Percentiles rank a stretch among this genome's conserved stretches.
These are phyloP conservation scores for Penicillium concentricum DNA, from an alignment of 2,329 filamentous ascomycete species.

Conservation along the genomic window DNA sequence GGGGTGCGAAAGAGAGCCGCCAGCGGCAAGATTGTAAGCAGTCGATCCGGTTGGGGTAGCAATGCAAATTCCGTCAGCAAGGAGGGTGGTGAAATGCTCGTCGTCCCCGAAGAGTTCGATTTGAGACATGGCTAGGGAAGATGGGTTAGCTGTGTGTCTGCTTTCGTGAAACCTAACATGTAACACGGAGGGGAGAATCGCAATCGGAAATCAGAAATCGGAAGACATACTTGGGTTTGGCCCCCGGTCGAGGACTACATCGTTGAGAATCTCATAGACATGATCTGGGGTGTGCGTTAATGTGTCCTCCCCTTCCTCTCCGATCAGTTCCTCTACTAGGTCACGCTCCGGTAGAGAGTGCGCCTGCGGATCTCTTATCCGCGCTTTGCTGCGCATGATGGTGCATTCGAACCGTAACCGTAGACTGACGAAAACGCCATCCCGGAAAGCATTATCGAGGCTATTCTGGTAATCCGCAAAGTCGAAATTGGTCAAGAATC, in stretches of 20 bases:
- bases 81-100: constrained; percentile 89
- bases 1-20: constrained; percentile 91
- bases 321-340: constrained; percentile 85
- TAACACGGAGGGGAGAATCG: background rate
- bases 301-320: constrained; percentile 78
- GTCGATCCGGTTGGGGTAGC: constrained; percentile 93
- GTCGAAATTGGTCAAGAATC: constrained; percentile 96
- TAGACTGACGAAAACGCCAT: constrained; percentile 85
- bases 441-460: constrained; percentile 68
- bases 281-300: constrained; percentile 81
- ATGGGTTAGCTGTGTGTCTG: constrained; percentile 13
- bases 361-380: constrained; percentile 27
- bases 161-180: background rate
- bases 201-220: constrained; percentile 17
- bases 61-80: constrained; percentile 90
- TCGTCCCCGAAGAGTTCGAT: constrained; percentile 93
- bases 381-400: constrained; percentile 68
- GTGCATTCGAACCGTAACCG: constrained; percentile 89
- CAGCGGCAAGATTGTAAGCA: constrained; percentile 91
- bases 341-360: constrained; percentile 54
- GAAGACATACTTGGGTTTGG: constrained; percentile 77
- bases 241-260: constrained; percentile 92
- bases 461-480: constrained; percentile 72
- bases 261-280: constrained; percentile 89
- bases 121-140: constrained; percentile 71